Percentiles rank a stretch among this genome's conserved stretches.
Conservation (phyloP, 164 flowering plant genomes). For the Vitis riparia region DNA sequence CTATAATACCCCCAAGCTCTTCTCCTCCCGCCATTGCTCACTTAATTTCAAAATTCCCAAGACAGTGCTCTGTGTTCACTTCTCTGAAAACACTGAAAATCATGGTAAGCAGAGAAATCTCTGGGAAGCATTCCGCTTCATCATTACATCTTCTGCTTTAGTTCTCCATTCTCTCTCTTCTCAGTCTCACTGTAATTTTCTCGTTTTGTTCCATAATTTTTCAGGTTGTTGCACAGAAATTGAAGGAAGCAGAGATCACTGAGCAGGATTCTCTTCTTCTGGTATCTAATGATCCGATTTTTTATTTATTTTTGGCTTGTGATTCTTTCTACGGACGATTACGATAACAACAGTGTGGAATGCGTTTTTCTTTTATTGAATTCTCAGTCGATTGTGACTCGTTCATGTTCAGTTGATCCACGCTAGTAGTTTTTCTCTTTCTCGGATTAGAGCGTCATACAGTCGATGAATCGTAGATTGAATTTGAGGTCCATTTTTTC, state of each 20-base stretch:
- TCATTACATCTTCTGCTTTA: not conserved
- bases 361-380: not conserved
- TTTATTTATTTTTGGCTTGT: not conserved
- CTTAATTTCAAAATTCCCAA: not conserved
- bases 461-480: not conserved
- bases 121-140: not conserved
- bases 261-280: slow-evolving; percentile 93
- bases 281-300: slow-evolving; percentile 32
- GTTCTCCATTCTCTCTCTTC: not conserved
- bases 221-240: slow-evolving; percentile 80
- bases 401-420: not conserved
- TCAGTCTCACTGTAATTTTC: not conserved
- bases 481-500: not conserved
- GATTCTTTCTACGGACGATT: not conserved
- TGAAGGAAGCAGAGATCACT: slow-evolving; percentile 83
- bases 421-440: too few relatives aligned
- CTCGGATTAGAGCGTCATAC: too few relatives aligned
- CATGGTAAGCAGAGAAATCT: slow-evolving; percentile 17
- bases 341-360: too few relatives aligned
- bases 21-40: slow-evolving; percentile 11
- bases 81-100: not conserved
- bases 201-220: not conserved
- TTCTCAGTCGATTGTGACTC: not conserved
- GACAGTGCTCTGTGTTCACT: not conserved
- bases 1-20: slow-evolving; percentile 2